A percentile compares a stretch with the other conserved stretches of the same genome.
Evolutionary conservation across 2,329 filamentous ascomycete genomes (phyloP).

Genomic region (Ophiosphaerella narmari): DNA sequence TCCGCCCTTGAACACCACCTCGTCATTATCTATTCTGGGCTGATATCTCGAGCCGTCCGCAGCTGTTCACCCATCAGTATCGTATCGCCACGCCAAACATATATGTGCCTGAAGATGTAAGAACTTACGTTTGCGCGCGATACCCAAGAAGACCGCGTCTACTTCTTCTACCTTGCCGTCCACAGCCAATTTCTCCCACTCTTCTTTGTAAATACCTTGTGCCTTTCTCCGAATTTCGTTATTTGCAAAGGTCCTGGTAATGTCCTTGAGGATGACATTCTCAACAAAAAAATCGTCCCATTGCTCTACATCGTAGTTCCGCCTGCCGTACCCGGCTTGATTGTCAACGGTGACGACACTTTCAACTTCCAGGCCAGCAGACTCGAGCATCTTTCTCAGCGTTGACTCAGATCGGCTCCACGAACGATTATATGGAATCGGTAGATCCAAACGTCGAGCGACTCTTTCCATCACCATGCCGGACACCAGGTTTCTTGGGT

Average conservation of each 20-base stretch:
- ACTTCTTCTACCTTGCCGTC: conserved; percentile 46
- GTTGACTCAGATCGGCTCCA: conserved; percentile 43
- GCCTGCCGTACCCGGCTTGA: conserved; percentile 39
- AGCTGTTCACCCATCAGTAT: conserved; percentile 19
- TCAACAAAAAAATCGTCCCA: conserved; percentile 45
- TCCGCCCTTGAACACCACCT: conserved; percentile 45
- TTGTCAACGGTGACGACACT: conserved; percentile 37
- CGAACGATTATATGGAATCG: conserved; percentile 44
- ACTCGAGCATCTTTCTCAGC: conserved; percentile 37
- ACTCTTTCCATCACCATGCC: conserved; percentile 47
- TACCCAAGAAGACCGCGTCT: conserved; percentile 46
- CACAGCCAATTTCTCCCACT: conserved; percentile 46
- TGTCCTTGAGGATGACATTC: conserved; percentile 33
- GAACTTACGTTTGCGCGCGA: conserved; percentile 40
- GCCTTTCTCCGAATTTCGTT: conserved; percentile 41
- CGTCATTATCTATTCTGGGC: conserved; percentile 8
- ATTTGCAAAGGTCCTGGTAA: conserved; percentile 31
- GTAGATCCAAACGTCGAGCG: conserved; percentile 35
- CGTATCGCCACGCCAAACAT: neutral
- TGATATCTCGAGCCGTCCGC: conserved; percentile 30
- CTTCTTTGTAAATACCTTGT: conserved; percentile 39
- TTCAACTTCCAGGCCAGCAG: conserved; percentile 43
- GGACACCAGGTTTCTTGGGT: conserved; percentile 44
- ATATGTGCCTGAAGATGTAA: neutral
- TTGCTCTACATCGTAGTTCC: conserved; percentile 33